Percentiles rank a stretch among this genome's conserved stretches.
phyloP scores from a whole-genome alignment of 2,329 filamentous ascomycete species.

The Seiridium unicorne region DNA sequence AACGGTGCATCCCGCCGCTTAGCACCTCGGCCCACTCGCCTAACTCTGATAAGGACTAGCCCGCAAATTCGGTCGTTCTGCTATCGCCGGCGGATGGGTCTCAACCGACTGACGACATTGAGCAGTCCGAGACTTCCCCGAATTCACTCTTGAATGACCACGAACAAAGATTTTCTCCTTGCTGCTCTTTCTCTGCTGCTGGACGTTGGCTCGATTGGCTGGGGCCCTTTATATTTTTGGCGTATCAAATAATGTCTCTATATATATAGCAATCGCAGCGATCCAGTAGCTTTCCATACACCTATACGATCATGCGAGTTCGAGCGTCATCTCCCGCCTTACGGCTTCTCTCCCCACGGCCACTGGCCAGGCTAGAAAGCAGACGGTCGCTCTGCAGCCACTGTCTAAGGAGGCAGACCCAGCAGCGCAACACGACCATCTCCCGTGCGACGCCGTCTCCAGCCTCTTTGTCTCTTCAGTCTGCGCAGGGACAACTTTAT shows the following conservation, averaged over 20 bases:
- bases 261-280: neutral
- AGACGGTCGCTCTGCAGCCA: conserved; percentile 7
- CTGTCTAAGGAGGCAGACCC: neutral
- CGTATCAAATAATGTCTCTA: neutral
- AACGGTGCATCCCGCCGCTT: neutral
- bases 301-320: neutral
- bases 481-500: neutral
- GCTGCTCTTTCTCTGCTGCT: neutral
- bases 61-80: neutral
- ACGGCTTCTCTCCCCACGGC: conserved; percentile 6
- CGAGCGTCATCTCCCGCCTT: conserved; percentile 1
- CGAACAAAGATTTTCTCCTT: neutral
- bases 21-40: neutral
- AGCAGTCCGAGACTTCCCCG: conserved; percentile 1
- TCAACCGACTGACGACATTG: conserved; percentile 1
- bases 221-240: neutral
- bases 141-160: neutral
- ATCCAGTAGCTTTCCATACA: neutral
- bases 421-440: neutral
- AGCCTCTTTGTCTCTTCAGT: neutral
- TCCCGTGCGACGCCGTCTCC: neutral
- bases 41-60: neutral
- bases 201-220: neutral
- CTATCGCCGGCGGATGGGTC: neutral
- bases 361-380: neutral